A percentile compares a stretch with the other conserved stretches of the same genome.
phyloP scores from a whole-genome alignment of 169 alveolate species.

The Plasmodium cynomolgi region DNA sequence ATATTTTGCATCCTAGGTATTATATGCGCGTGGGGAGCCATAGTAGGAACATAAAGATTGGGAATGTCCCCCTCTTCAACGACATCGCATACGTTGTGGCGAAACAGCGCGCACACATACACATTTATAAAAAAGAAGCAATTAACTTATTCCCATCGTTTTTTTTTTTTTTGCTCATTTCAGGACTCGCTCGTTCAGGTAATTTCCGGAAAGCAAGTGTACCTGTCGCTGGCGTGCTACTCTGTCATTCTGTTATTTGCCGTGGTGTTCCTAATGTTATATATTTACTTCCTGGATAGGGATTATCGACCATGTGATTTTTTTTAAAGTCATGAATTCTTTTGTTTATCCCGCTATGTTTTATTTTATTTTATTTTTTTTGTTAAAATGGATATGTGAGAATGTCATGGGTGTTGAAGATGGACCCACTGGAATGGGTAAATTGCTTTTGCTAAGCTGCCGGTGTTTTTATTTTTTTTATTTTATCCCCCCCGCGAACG shows the following conservation, averaged over 20 bases:
- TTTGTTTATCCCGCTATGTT: neutral
- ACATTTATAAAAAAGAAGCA: neutral
- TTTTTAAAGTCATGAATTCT: conserved; percentile 13
- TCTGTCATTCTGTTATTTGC: conserved; percentile 7
- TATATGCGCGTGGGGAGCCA: conserved; percentile 73
- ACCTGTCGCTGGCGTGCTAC: conserved; percentile 39
- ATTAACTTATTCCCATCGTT: neutral
- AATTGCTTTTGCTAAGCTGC: neutral
- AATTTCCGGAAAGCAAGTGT: conserved; percentile 25
- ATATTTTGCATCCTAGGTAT: conserved; percentile 66
- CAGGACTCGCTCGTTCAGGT: conserved; percentile 59
- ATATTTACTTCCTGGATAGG: conserved; percentile 30
- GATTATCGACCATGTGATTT: conserved; percentile 59
- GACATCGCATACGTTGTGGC: neutral
- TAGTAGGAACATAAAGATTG: conserved; percentile 17
- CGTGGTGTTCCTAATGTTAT: neutral
- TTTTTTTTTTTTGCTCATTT: conserved; percentile 7
- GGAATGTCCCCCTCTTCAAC: neutral
- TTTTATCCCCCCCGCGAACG: neutral
- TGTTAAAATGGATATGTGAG: neutral
- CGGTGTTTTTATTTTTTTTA: neutral
- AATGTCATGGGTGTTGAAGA: neutral
- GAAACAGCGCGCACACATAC: neutral
- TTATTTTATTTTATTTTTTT: neutral
- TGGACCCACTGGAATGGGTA: neutral